Conservation (phyloP, 371 early-diverging fungal species). For the Rhizopus microsporus region DNA sequence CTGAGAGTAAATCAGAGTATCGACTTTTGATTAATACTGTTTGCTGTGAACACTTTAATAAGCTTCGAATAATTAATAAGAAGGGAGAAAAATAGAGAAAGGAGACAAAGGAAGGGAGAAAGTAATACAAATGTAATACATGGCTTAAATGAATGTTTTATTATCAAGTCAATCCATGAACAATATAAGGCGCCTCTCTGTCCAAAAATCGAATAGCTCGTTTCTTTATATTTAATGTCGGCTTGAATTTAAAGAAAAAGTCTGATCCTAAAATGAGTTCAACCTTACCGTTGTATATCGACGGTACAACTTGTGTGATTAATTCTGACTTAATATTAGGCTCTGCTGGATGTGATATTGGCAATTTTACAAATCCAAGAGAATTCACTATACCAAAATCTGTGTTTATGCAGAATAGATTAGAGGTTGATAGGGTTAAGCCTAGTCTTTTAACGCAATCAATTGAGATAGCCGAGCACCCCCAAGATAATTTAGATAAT, state of each 20-base stretch:
- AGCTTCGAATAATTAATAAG: no score
- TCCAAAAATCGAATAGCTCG: slow-evolving; percentile 21
- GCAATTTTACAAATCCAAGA: slow-evolving; percentile 20
- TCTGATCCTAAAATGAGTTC: slow-evolving; percentile 38
- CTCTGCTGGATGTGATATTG: slow-evolving; percentile 23
- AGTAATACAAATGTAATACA: neutral
- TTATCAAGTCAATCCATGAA: neutral
- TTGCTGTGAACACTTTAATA: no score
- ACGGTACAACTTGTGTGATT: slow-evolving; percentile 28
- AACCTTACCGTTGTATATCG: slow-evolving; percentile 29
- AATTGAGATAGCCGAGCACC: slow-evolving; percentile 28
- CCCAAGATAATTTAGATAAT: slow-evolving; percentile 32
- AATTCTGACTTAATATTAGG: slow-evolving; percentile 13
- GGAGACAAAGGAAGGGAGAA: neutral
- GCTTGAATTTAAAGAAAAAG: slow-evolving; percentile 27
- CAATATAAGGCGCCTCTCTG: slow-evolving; percentile 25
- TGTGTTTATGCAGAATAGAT: slow-evolving; percentile 19
- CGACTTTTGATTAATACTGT: no score
- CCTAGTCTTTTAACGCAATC: slow-evolving; percentile 19
- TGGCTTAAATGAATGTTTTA: no score
- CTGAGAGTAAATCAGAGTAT: no score
- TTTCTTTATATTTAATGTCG: slow-evolving; percentile 24
- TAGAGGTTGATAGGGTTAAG: slow-evolving; percentile 4
- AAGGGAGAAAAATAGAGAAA: no score
- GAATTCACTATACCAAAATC: slow-evolving; percentile 29